These are phyloP conservation scores for Begonia fuchsioides DNA, from an alignment of 306 rosid species.

Conservation along the genomic window DNA sequence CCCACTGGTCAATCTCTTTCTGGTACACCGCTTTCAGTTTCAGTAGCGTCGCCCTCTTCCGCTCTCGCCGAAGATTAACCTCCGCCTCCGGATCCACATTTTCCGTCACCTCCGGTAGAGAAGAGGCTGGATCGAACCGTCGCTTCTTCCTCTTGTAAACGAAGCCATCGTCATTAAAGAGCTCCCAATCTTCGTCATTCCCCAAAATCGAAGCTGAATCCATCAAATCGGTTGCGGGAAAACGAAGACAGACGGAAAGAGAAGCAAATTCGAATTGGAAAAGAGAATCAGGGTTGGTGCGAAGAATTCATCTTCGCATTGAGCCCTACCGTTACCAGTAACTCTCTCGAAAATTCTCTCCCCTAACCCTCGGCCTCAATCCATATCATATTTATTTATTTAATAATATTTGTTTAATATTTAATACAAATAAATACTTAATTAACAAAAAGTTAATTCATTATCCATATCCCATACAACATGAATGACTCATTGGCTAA, in stretches of 20 bases:
- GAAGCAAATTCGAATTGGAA: background rate
- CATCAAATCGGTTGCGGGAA: background rate
- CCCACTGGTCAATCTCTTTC: slow-evolving; percentile 15
- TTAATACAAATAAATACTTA: slow-evolving; percentile 1
- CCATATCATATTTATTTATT: too few species aligned
- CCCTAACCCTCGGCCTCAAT: too few species aligned
- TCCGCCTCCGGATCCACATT: slow-evolving; percentile 4
- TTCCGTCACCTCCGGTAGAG: slow-evolving; percentile 4
- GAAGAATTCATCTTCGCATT: too few species aligned
- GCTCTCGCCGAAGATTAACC: slow-evolving; percentile 10
- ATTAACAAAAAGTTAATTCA: too few species aligned
- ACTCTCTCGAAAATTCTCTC: too few species aligned
- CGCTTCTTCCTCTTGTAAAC: slow-evolving; percentile 12
- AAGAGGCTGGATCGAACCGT: slow-evolving; percentile 4
- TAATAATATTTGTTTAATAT: too few species aligned
- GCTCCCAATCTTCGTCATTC: slow-evolving; percentile 12
- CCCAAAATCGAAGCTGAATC: background rate
- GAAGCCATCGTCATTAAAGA: slow-evolving; percentile 11
- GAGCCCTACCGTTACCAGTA: too few species aligned
- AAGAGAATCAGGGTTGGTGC: background rate
- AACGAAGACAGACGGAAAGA: background rate
- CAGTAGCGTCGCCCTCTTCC: slow-evolving; percentile 9
- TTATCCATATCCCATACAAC: too few species aligned
- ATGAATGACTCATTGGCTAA: too few species aligned
- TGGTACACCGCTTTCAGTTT: slow-evolving; percentile 5